Evolutionary conservation across 768 basidiomycete species (phyloP).

Genomic region (Candolleomyces eurysporus): DNA sequence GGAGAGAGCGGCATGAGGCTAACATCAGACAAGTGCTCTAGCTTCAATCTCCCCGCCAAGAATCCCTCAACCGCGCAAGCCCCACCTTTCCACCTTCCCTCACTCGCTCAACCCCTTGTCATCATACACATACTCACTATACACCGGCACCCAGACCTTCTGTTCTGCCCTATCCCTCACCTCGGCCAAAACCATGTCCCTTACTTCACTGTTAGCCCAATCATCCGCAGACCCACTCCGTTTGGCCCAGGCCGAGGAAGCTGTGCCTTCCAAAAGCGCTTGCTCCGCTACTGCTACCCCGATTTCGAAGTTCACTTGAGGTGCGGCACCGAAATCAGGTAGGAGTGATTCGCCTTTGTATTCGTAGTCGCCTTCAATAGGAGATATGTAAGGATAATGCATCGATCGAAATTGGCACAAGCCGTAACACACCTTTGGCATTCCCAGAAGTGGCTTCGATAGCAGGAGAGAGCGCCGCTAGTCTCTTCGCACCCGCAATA

Average conservation of each 20-base stretch:
- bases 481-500: conserved; percentile 71
- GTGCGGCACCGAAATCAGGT: conserved; percentile 75
- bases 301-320: conserved; percentile 74
- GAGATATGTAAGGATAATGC: no score
- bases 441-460: conserved; percentile 23
- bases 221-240: conserved; percentile 9
- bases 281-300: conserved; percentile 79
- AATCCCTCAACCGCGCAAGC: no score
- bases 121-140: conserved; percentile 65
- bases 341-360: conserved; percentile 72
- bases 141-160: conserved; percentile 63
- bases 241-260: conserved; percentile 51
- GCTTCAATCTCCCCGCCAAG: no score
- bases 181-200: conserved; percentile 37
- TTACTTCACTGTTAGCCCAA: conserved; percentile 7
- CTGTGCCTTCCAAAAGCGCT: conserved; percentile 70
- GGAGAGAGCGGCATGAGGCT: no score
- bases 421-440: no score
- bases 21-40: no score
- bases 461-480: conserved; percentile 75
- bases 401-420: no score
- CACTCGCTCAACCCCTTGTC: conserved; percentile 37
- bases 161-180: conserved; percentile 49
- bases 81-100: no score
- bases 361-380: conserved; percentile 10